Conservation (phyloP, 148 eudicot genomes). For the Fagopyrum homotropicum region DNA sequence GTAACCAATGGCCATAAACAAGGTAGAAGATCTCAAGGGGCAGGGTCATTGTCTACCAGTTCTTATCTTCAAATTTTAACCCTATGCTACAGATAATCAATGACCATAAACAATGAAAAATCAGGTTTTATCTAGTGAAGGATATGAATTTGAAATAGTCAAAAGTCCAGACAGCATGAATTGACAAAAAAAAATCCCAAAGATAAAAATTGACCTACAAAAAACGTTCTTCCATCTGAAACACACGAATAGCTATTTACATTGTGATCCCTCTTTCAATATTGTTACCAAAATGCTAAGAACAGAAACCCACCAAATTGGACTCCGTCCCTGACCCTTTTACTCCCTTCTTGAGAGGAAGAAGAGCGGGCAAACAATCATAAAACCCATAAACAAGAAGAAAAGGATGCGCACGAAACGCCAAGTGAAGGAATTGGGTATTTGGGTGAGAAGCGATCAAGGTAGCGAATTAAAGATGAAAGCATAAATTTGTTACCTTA, state of each 20-base stretch:
- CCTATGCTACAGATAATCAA: too few species aligned
- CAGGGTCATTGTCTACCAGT: background rate
- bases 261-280: background rate
- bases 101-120: background rate
- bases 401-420: background rate
- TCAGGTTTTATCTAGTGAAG: background rate
- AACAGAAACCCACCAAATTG: background rate
- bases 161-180: constrained; percentile 3
- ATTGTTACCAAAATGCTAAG: background rate
- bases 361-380: background rate
- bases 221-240: background rate
- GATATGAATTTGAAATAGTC: background rate
- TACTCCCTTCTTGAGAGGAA: background rate
- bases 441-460: background rate
- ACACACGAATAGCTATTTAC: background rate
- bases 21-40: background rate
- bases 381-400: too few species aligned
- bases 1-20: background rate
- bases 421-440: background rate
- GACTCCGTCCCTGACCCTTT: background rate
- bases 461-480: background rate
- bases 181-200: background rate
- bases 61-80: too few species aligned
- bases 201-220: background rate
- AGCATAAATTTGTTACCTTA: background rate